Percentiles rank a stretch among this genome's conserved stretches.
Evolutionary conservation across 1,139 yeast species (phyloP).

Genomic region (Magnusiomyces sp.): DNA sequence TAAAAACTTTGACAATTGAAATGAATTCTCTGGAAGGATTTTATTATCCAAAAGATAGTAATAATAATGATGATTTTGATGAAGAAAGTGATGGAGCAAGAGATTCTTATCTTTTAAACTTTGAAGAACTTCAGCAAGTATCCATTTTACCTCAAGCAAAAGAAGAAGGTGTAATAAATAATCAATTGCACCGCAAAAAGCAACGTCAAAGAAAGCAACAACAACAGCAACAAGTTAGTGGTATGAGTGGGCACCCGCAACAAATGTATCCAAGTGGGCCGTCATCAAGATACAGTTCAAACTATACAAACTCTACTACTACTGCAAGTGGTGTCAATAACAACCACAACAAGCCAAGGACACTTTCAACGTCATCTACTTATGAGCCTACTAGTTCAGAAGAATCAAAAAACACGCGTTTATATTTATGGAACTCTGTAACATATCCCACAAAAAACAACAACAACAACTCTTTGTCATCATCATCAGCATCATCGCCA

Average conservation of each 20-base stretch:
- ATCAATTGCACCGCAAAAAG: no score
- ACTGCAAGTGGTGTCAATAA: background rate
- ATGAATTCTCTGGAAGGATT: background rate
- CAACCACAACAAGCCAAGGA: background rate
- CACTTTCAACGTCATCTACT: background rate
- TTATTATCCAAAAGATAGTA: background rate
- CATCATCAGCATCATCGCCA: no score
- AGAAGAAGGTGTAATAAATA: no score
- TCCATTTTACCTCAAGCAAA: no score
- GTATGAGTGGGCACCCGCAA: no score
- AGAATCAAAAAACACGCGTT: background rate
- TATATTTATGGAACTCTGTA: background rate
- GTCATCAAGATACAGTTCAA: background rate
- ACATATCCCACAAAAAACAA: background rate
- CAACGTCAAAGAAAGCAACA: no score
- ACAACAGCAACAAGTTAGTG: no score
- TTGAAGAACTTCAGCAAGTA: no score
- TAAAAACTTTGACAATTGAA: background rate
- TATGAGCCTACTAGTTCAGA: background rate
- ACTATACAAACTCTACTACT: background rate
- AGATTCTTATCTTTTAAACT: no score
- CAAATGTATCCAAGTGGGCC: no score
- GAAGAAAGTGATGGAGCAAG: background rate
- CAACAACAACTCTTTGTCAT: background rate
- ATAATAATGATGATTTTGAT: background rate